Evolutionary conservation across 2,329 filamentous ascomycete species (phyloP), one percentile per base, ranked within the genome.

Genomic region (Paracamarosporium sp.): DNA sequence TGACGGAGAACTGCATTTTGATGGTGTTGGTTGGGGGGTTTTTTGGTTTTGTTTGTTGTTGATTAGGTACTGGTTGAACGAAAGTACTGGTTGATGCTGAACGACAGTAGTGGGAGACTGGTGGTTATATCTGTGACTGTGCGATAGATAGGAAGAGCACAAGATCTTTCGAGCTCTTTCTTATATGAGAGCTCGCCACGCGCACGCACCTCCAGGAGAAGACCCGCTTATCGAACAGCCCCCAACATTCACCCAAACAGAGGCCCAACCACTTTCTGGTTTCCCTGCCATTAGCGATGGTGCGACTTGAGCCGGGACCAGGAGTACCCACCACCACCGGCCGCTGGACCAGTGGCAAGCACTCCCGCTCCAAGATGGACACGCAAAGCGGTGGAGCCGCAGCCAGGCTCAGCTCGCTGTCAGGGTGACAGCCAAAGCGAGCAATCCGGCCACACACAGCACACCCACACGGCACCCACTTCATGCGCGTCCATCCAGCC

Each of bases 1-100:
- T 35, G 62, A 67, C 50, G 56, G 71, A 68, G 69, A 74, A 71
- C 58, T 72, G 71, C 71, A 74, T 62, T 48, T 56, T 56, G 46
- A 50, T 50, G 43, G 60, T 62, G 55, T 57, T 56, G 41, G 52
- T 53, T 44, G 59, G 40, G 46, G n/a, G n/a, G n/a, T n/a, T n/a
- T 60, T 30, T 40, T 53, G 31, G 51, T 55, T 48, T 41, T 24
- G 40, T 38, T 59, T 41, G 38, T 40, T 53, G 47, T 12, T 41
- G n/a, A 31, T 53, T 40, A 41, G 20, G 50, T 53, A 31, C 5
- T 33, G 40, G 12, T 25, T 22, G 50, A 45, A 53, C 50, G 50
- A 53, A 41, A 45, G 50, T 45, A 43, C 25, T 40, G 48, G 24
- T 40, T 50, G 47, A 12, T 17, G 31, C 12, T 3, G 35, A 51